Conservation (phyloP, 495 filamentous ascomycete genomes). For the Talaromyces thailandensis region DNA sequence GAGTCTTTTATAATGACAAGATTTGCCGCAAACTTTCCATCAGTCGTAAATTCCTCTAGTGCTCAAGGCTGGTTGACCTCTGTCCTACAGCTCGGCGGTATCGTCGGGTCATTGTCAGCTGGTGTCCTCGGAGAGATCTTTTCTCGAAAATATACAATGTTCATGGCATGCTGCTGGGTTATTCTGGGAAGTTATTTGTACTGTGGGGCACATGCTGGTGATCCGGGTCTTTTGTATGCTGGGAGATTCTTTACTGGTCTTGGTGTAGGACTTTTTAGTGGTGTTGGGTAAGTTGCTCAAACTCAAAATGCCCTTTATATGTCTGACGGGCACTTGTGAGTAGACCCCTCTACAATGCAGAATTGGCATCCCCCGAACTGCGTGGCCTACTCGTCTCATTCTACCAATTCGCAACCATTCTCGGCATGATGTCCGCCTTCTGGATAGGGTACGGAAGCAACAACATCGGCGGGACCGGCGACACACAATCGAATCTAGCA, state of each 20-base stretch:
- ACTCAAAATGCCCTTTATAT: too few species aligned
- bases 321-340: too few species aligned
- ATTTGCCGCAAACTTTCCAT: not conserved
- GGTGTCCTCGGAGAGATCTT: conserved; percentile 43
- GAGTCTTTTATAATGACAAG: not conserved
- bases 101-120: not conserved
- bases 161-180: conserved; percentile 64
- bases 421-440: not conserved
- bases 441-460: not conserved
- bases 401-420: not conserved
- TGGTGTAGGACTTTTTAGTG: not conserved
- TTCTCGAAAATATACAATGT: conserved; percentile 61
- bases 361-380: not conserved
- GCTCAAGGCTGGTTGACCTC: not conserved
- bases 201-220: conserved; percentile 19
- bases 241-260: not conserved
- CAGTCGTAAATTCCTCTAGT: not conserved
- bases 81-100: not conserved
- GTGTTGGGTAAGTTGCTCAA: not conserved
- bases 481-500: not conserved
- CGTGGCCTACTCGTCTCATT: not conserved
- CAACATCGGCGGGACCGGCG: not conserved
- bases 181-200: conserved; percentile 48
- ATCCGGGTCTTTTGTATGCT: not conserved
- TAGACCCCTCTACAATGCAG: not conserved